A percentile compares a stretch with the other conserved stretches of the same genome.
Evolutionary conservation across 2,329 filamentous ascomycete species (phyloP).

Genomic region (Pseudogymnoascus sp.): DNA sequence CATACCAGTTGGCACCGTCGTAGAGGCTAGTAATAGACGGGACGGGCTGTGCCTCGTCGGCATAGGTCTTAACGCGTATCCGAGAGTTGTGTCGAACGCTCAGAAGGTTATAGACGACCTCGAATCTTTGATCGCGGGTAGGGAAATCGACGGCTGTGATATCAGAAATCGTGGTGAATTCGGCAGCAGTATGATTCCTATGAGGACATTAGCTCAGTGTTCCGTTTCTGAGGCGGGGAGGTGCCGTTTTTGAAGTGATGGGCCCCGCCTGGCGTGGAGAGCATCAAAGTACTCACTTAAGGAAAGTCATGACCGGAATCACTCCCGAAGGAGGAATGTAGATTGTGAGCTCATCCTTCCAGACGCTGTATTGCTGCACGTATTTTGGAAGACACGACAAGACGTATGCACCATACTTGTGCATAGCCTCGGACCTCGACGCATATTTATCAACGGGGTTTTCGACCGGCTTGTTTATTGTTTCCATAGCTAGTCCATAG

Average conservation of each 20-base stretch:
- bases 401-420: constrained; percentile 92
- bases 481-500: constrained; percentile 39
- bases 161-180: constrained; percentile 88
- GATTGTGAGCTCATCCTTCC: constrained; percentile 97
- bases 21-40: constrained; percentile 80
- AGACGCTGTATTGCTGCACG: constrained; percentile 97
- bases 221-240: neutral
- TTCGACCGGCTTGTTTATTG: constrained; percentile 70
- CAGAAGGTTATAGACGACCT: constrained; percentile 95
- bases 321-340: constrained; percentile 85
- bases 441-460: constrained; percentile 92
- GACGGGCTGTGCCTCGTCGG: constrained; percentile 89
- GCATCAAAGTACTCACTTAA: constrained; percentile 56
- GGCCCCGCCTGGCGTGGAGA: neutral
- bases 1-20: constrained; percentile 97
- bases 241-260: constrained; percentile 12
- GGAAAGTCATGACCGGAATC: constrained; percentile 84
- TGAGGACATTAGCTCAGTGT: constrained; percentile 14
- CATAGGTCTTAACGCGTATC: constrained; percentile 97
- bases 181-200: constrained; percentile 85
- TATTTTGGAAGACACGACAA: constrained; percentile 97
- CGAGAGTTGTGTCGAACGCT: constrained; percentile 94
- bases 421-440: constrained; percentile 77
- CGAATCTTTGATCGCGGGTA: constrained; percentile 90
- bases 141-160: constrained; percentile 96